Evolutionary conservation across 768 basidiomycete species (phyloP).

Genomic region (Podaxis carcinomalis): DNA sequence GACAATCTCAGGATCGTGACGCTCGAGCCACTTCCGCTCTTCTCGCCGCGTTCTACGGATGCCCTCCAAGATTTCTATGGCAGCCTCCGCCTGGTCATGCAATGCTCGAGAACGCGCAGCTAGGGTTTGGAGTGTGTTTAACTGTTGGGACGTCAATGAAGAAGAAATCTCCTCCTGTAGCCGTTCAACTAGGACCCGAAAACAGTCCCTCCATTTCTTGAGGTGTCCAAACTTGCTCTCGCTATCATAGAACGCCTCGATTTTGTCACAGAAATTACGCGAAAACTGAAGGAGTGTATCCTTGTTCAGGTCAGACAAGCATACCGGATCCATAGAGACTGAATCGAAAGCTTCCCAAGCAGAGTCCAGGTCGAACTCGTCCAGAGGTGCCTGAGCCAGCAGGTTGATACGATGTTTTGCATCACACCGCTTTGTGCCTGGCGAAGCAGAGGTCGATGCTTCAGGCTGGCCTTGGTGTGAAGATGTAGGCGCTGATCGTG

Average conservation of each 20-base stretch:
- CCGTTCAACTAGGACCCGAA: slow-evolving; percentile 28
- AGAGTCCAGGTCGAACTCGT: slow-evolving; percentile 29
- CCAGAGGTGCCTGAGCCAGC: not conserved
- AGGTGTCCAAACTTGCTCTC: not conserved
- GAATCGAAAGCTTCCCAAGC: slow-evolving; percentile 36
- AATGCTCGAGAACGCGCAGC: not conserved
- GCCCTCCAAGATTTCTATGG: not conserved
- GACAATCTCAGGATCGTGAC: not conserved
- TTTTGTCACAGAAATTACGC: slow-evolving; percentile 22
- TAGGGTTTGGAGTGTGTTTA: not conserved
- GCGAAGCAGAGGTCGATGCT: not conserved
- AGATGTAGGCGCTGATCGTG: slow-evolving; percentile 10
- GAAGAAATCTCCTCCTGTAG: slow-evolving; percentile 6
- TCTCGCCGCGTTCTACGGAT: not conserved
- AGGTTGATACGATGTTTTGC: not conserved
- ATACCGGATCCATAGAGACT: slow-evolving; percentile 12
- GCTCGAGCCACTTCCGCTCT: not conserved
- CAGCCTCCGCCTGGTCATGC: not conserved
- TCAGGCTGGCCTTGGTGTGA: not conserved
- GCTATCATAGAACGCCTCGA: slow-evolving; percentile 11
- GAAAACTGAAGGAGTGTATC: slow-evolving; percentile 16
- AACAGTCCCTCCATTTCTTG: slow-evolving; percentile 17
- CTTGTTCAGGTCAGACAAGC: not conserved
- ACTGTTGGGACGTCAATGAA: not conserved
- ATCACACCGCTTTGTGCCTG: not conserved